These are phyloP conservation scores for Yarrowia keelungensis DNA, from an alignment of 805 yeast genomes.

Conservation along the genomic window DNA sequence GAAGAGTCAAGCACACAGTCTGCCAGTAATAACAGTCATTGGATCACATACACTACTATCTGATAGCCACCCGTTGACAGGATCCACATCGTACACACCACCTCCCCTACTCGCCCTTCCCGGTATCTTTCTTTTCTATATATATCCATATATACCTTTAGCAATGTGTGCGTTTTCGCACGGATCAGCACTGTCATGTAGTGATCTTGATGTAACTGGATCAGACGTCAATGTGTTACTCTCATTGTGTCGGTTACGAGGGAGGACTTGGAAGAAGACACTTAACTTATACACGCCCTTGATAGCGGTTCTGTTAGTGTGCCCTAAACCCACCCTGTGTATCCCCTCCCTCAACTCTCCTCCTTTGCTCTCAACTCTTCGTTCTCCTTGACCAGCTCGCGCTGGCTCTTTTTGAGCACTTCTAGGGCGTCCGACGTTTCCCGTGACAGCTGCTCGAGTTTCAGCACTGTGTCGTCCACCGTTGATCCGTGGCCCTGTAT, in stretches of 20 bases:
- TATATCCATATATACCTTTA: constrained; percentile 1
- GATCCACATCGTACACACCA: too few species aligned
- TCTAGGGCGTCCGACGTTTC: constrained; percentile 22
- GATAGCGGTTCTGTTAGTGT: too few species aligned
- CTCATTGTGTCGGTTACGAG: too few species aligned
- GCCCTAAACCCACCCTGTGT: neutral
- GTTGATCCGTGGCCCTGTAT: constrained; percentile 8
- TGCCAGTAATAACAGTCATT: too few species aligned
- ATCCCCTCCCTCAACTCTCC: neutral
- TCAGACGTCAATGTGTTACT: too few species aligned
- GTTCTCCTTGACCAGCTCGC: constrained; percentile 14
- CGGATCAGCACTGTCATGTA: neutral
- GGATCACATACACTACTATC: too few species aligned
- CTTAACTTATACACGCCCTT: too few species aligned
- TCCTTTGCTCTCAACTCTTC: neutral
- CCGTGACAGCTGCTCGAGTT: neutral
- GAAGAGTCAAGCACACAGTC: too few species aligned
- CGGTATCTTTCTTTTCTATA: neutral
- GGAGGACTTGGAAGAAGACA: too few species aligned
- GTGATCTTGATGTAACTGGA: too few species aligned
- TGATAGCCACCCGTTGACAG: too few species aligned
- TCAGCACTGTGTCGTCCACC: neutral
- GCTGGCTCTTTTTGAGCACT: constrained; percentile 26
- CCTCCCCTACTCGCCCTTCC: too few species aligned
- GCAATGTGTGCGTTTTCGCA: neutral